Evolutionary conservation across 2,329 filamentous ascomycete species (phyloP).

Genomic region (Neobulgaria alba): DNA sequence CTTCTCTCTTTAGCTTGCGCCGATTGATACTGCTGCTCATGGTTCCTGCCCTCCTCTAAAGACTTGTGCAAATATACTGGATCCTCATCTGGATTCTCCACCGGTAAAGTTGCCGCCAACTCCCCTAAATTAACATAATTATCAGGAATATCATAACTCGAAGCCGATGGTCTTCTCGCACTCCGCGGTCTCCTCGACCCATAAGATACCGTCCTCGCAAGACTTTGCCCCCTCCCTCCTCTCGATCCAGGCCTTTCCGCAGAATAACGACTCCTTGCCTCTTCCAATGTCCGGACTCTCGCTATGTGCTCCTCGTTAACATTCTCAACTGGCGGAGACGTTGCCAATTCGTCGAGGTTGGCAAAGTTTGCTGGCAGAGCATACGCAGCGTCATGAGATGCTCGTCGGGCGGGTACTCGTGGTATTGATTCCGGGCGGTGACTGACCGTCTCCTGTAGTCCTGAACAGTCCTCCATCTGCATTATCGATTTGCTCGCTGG

Average conservation of each 20-base stretch:
- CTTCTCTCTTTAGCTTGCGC: slow-evolving; percentile 4
- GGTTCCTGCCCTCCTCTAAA: slow-evolving; percentile 30
- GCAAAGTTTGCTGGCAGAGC: slow-evolving; percentile 32
- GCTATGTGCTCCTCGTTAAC: slow-evolving; percentile 30
- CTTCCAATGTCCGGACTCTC: slow-evolving; percentile 32
- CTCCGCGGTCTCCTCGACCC: slow-evolving; percentile 3
- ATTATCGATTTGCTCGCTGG: no score
- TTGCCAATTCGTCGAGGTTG: slow-evolving; percentile 34
- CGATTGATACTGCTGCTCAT: slow-evolving; percentile 16
- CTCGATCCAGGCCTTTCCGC: slow-evolving; percentile 20
- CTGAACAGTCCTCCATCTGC: no score
- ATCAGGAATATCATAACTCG: slow-evolving; percentile 19
- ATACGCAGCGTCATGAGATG: slow-evolving; percentile 20
- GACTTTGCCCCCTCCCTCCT: slow-evolving; percentile 6
- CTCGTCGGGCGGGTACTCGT: neutral
- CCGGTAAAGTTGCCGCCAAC: slow-evolving; percentile 33
- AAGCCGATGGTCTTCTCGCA: slow-evolving; percentile 3
- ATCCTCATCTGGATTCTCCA: slow-evolving; percentile 35
- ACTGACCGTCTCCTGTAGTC: no score
- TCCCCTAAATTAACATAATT: slow-evolving; percentile 38
- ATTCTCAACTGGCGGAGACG: slow-evolving; percentile 36
- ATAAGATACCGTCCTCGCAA: slow-evolving; percentile 6
- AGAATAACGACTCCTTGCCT: slow-evolving; percentile 19
- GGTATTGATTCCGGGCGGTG: no score
- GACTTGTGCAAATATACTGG: slow-evolving; percentile 31